phyloP scores from a whole-genome alignment of 2,329 filamentous ascomycete genomes.

The Didymella sp. region DNA sequence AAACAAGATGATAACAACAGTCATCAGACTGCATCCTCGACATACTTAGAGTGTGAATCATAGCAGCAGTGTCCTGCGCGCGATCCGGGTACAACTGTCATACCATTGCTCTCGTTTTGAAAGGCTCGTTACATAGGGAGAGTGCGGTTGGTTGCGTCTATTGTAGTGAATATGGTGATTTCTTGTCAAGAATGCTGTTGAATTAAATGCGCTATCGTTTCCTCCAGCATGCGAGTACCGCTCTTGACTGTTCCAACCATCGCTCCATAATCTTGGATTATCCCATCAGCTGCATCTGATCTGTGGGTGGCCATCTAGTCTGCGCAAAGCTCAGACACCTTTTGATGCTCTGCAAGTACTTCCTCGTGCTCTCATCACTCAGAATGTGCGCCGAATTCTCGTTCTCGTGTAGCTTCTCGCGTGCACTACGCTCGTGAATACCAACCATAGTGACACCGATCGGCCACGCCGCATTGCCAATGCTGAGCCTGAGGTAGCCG shows the following conservation, averaged over 20 bases:
- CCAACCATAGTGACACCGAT: constrained; percentile 99
- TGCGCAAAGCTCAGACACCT: constrained; percentile 95
- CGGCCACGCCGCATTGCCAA: constrained; percentile 96
- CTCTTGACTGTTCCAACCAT: background rate
- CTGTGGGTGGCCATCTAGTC: constrained; percentile 92
- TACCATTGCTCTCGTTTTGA: too few species aligned
- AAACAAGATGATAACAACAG: too few species aligned
- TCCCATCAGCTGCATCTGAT: constrained; percentile 94
- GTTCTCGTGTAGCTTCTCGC: constrained; percentile 89
- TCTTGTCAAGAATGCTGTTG: background rate
- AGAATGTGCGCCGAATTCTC: constrained; percentile 90
- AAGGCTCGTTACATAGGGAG: too few species aligned
- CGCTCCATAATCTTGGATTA: constrained; percentile 44
- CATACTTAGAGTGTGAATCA: too few species aligned
- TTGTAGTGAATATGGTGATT: background rate
- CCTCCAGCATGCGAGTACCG: background rate
- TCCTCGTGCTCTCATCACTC: constrained; percentile 93
- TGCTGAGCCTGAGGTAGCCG: constrained; percentile 89
- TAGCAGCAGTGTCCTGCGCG: too few species aligned
- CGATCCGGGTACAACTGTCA: too few species aligned
- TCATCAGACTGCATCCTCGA: too few species aligned
- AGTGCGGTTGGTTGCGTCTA: background rate
- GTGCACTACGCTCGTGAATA: constrained; percentile 94
- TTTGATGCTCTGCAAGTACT: constrained; percentile 98
- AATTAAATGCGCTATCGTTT: background rate